These are phyloP conservation scores for Fusarium subtropicale DNA, from an alignment of 2,329 filamentous ascomycete genomes.

Conservation along the genomic window DNA sequence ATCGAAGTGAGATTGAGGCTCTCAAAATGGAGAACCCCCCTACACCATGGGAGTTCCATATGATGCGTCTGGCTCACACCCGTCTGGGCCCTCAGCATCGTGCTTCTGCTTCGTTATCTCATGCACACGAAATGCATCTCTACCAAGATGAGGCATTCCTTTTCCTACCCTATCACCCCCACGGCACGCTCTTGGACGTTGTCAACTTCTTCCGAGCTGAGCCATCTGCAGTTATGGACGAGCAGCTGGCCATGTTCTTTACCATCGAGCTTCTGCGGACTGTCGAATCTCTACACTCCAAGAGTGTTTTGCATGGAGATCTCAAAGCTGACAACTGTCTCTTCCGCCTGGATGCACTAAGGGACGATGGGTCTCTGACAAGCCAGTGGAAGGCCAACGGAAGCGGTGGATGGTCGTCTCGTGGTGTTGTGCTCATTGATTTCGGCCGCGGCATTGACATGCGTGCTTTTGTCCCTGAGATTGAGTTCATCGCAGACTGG, in stretches of 20 bases:
- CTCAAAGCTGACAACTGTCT: conserved; percentile 97
- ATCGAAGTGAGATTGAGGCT: conserved; percentile 77
- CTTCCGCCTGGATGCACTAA: conserved; percentile 75
- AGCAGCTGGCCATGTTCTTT: conserved; percentile 94
- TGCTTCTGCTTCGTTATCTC: conserved; percentile 80
- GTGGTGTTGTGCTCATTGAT: conserved; percentile 90
- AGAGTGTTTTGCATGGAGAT: conserved; percentile 88
- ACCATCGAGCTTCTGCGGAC: conserved; percentile 90
- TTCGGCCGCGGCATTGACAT: conserved; percentile 96
- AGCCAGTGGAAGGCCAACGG: conserved; percentile 79
- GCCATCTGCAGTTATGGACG: conserved; percentile 82
- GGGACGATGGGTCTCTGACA: conserved; percentile 61
- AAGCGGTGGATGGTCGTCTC: conserved; percentile 78
- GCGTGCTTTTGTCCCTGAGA: conserved; percentile 79
- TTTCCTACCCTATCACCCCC: conserved; percentile 85
- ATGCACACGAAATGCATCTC: conserved; percentile 90
- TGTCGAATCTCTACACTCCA: conserved; percentile 84
- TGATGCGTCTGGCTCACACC: conserved; percentile 84
- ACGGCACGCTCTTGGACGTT: conserved; percentile 94
- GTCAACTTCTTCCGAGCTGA: conserved; percentile 87
- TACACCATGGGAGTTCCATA: conserved; percentile 94
- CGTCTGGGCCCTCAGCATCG: conserved; percentile 79
- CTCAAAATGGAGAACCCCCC: conserved; percentile 95
- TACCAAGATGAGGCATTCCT: conserved; percentile 92
- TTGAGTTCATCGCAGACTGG: conserved; percentile 94